Conservation (phyloP, 805 yeast genomes). For the Ogataea thermomethanolica region DNA sequence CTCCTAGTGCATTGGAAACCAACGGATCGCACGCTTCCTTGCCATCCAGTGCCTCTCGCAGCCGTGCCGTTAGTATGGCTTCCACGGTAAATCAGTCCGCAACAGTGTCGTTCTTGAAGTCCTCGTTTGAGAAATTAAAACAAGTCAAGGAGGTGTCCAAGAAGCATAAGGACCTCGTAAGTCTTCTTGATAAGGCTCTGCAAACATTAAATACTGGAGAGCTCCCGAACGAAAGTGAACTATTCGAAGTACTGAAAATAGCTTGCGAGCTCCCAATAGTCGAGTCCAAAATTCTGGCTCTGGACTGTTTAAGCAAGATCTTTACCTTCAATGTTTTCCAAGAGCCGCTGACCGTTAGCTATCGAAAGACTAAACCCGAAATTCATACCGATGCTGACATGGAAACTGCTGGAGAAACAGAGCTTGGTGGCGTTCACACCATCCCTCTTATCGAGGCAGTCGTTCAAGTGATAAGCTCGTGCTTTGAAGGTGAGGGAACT, state of each 20-base stretch:
- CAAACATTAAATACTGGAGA: conserved; percentile 39
- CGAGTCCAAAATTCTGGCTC: conserved; percentile 66
- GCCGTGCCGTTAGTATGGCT: conserved; percentile 11
- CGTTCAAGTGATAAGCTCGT: conserved; percentile 75
- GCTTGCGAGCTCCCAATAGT: conserved; percentile 67
- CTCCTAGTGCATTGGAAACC: background rate
- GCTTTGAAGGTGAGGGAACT: conserved; percentile 90
- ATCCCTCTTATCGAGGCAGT: conserved; percentile 73
- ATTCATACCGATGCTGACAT: conserved; percentile 34
- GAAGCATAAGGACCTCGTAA: conserved; percentile 41
- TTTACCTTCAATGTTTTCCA: conserved; percentile 83
- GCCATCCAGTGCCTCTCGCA: conserved; percentile 7
- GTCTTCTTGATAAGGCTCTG: conserved; percentile 38
- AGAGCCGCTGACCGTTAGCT: conserved; percentile 47
- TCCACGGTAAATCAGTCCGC: conserved; percentile 25
- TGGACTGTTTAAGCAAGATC: conserved; percentile 83
- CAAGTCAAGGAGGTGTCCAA: conserved; percentile 35
- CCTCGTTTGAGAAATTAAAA: conserved; percentile 32
- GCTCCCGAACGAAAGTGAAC: conserved; percentile 44
- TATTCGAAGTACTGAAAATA: conserved; percentile 75
- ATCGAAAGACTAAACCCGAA: conserved; percentile 29
- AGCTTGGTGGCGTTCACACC: conserved; percentile 27
- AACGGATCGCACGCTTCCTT: conserved; percentile 2
- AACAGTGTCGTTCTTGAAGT: conserved; percentile 32
- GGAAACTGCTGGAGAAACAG: conserved; percentile 44